Conservation (phyloP, 768 basidiomycete genomes). For the Sarcomyxa edulis region DNA sequence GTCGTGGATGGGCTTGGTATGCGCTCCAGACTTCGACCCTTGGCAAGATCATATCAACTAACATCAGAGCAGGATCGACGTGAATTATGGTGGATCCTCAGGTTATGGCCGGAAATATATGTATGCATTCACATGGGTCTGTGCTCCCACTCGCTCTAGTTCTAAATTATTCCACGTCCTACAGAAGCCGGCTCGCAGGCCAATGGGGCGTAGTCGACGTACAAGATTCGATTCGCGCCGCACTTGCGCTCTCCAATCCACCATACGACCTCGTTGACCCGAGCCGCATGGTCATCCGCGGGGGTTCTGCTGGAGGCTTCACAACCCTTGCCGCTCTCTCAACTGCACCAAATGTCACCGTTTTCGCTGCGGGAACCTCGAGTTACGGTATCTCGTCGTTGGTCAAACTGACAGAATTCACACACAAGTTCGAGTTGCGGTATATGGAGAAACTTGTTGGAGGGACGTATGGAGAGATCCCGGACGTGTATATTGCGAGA, state of each 20-base stretch:
- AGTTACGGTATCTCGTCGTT: slow-evolving; percentile 71
- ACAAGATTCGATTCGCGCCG: slow-evolving; percentile 58
- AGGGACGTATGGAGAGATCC: slow-evolving; percentile 45
- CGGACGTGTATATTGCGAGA: slow-evolving; percentile 51
- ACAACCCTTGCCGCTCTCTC: slow-evolving; percentile 51
- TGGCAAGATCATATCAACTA: neutral
- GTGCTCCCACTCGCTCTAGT: neutral
- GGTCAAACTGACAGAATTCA: slow-evolving; percentile 46
- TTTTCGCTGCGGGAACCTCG: slow-evolving; percentile 61
- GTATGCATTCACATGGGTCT: neutral
- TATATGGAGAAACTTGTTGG: slow-evolving; percentile 65
- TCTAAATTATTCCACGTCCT: neutral
- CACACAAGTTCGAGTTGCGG: slow-evolving; percentile 67
- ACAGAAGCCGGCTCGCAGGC: slow-evolving; percentile 43
- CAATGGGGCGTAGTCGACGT: slow-evolving; percentile 77
- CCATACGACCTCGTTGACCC: slow-evolving; percentile 56
- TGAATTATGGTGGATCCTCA: slow-evolving; percentile 74
- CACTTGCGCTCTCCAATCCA: slow-evolving; percentile 36
- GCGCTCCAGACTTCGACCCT: slow-evolving; percentile 5
- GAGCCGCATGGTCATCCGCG: slow-evolving; percentile 62
- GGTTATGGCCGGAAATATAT: slow-evolving; percentile 70
- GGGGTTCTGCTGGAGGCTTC: slow-evolving; percentile 71
- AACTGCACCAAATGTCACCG: slow-evolving; percentile 30
- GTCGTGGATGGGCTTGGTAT: slow-evolving; percentile 71
- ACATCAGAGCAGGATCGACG: slow-evolving; percentile 48